Evolutionary conservation across 495 filamentous ascomycete genomes (phyloP), one percentile per base, ranked within the genome.

Genomic region (Penicillium robsamsonii): DNA sequence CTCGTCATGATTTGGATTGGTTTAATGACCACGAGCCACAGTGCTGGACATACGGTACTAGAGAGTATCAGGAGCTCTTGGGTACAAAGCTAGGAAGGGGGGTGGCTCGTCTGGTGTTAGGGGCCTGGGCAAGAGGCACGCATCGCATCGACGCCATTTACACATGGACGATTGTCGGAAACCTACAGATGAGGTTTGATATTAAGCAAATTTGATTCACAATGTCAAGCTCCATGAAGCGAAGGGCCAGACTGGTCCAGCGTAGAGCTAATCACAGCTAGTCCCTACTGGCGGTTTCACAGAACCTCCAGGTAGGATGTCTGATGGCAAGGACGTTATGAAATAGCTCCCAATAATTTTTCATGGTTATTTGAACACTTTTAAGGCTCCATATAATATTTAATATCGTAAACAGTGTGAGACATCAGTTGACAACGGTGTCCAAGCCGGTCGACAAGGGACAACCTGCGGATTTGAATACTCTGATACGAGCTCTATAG

Each of bases 51-150:
- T 42, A 41, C 2, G 35, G 15, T 27, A 30, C 49, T 9, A 13
- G 22, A 6, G 49, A 51, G 22, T 52, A 43, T 13, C 24, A 42
- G 25, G 50, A 52, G 25, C 20, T 52, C 4, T 17, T 41, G 10
- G 50, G 50, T 4, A 52, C 50, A 4, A 41, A 29, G 15, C 22
- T 52, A n/a, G 50, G 50, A 13, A 52, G 38, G n/a, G 37, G 12
- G 1, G 37, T 42, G 1, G 50, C 50, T 15, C 38, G 50, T 41
- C 24, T 52, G 18, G 37, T 52, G 11, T 38, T 52, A 4, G 25
- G 50, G 8, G 35, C 50, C 20, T 52, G 35, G 24, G 38, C 22
- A 5, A 52, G 37, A 13, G 38, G 50, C 1, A 33, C 50, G 7
- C 35, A 15, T 8, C 49, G 49, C 9, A 42, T 51, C 9, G 24